phyloP scores from a whole-genome alignment of 2,329 filamentous ascomycete genomes.

The Fusarium euwallaceae region DNA sequence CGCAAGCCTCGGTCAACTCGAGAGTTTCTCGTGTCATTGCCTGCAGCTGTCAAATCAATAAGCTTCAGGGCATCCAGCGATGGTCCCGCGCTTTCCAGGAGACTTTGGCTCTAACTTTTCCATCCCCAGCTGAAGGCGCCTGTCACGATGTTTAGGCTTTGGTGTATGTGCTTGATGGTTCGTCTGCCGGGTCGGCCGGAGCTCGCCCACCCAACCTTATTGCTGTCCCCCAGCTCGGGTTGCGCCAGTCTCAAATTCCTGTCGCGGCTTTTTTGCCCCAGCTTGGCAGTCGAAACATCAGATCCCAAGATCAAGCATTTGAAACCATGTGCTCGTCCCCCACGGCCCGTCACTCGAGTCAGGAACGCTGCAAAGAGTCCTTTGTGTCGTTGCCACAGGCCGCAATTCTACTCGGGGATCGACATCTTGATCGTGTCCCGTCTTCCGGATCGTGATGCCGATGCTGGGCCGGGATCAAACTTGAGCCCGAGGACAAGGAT shows the following conservation, averaged over 20 bases:
- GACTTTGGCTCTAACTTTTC: slow-evolving; percentile 9
- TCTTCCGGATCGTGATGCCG: slow-evolving; percentile 4
- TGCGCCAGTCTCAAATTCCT: slow-evolving; percentile 2
- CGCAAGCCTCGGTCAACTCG: neutral
- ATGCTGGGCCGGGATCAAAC: neutral
- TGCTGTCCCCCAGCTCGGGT: neutral
- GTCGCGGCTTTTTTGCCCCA: neutral
- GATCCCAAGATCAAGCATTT: slow-evolving; percentile 5
- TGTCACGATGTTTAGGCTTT: neutral
- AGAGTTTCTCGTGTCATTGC: neutral
- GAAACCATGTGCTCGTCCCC: neutral
- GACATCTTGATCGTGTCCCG: neutral
- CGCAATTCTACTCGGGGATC: slow-evolving; percentile 13
- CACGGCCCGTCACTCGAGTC: slow-evolving; percentile 3
- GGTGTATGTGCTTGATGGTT: neutral
- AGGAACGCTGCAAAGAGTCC: slow-evolving; percentile 10
- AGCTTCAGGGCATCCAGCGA: slow-evolving; percentile 7
- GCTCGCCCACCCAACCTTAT: slow-evolving; percentile 9
- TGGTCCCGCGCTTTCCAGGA: slow-evolving; percentile 11
- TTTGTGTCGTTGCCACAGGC: neutral
- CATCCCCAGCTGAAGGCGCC: slow-evolving; percentile 3
- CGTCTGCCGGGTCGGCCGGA: slow-evolving; percentile 9
- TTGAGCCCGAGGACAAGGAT: neutral
- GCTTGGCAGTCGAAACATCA: neutral
- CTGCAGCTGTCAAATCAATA: slow-evolving; percentile 5